phyloP scores from a whole-genome alignment of 2,329 filamentous ascomycete species.

The Trichoderma gracile region DNA sequence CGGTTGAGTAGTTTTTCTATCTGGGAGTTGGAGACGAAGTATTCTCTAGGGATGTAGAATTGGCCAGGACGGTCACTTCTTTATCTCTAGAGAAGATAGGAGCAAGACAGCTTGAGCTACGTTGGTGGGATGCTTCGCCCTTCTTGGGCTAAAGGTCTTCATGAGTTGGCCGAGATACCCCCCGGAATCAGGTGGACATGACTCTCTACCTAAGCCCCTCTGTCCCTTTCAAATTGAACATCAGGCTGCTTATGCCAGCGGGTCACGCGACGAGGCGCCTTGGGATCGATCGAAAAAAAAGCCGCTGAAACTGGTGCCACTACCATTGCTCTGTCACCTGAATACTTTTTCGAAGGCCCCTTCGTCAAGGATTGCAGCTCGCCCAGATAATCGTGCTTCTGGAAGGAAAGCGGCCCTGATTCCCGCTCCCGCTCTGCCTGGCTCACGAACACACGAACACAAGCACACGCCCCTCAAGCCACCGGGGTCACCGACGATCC shows the following conservation, averaged over 20 bases:
- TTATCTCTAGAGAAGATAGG: neutral
- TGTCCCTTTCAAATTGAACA: neutral
- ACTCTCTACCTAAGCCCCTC: neutral
- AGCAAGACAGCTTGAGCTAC: neutral
- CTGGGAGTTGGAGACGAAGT: neutral
- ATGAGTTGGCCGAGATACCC: neutral
- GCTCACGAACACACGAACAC: neutral
- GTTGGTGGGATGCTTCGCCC: neutral
- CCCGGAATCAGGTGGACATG: neutral
- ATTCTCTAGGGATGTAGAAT: neutral
- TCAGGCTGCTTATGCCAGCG: conserved; percentile 13
- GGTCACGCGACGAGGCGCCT: conserved; percentile 4
- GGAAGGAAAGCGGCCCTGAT: neutral
- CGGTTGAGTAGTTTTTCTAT: neutral
- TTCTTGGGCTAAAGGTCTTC: neutral
- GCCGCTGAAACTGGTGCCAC: neutral
- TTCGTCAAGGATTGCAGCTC: neutral
- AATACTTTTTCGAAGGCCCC: neutral
- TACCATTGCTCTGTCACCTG: neutral
- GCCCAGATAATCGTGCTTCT: neutral
- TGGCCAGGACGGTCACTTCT: neutral
- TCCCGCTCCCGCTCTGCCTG: conserved; percentile 6
- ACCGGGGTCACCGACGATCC: conserved; percentile 21
- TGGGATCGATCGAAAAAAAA: neutral
- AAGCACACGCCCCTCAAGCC: neutral